These are phyloP conservation scores for Cyberlindnera xylosilytica DNA, from an alignment of 805 yeast species.

Conservation along the genomic window DNA sequence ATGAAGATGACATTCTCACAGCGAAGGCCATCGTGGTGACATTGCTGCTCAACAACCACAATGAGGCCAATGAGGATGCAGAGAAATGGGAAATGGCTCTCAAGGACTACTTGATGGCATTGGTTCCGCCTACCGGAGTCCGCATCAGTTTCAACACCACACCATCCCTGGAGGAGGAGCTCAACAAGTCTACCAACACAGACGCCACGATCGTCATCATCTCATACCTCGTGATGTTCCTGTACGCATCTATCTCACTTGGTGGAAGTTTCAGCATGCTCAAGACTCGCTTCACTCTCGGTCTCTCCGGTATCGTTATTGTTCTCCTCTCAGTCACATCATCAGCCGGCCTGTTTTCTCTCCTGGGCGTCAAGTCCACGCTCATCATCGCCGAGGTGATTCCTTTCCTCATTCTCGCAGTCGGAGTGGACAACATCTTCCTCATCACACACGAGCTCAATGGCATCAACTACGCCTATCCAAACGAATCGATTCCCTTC, in stretches of 20 bases:
- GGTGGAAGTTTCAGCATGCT: slow-evolving; percentile 46
- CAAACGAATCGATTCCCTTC: slow-evolving; percentile 48
- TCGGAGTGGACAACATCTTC: slow-evolving; percentile 95
- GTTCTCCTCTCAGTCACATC: slow-evolving; percentile 78
- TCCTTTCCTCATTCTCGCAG: slow-evolving; percentile 87
- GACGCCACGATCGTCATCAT: slow-evolving; percentile 67
- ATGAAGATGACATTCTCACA: slow-evolving; percentile 46
- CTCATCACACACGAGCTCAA: slow-evolving; percentile 78
- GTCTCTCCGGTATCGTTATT: slow-evolving; percentile 78
- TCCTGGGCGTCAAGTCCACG: slow-evolving; percentile 79
- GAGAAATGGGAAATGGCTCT: slow-evolving; percentile 68
- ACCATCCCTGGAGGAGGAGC: slow-evolving; percentile 77
- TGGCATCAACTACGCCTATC: slow-evolving; percentile 43
- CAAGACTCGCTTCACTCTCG: slow-evolving; percentile 68
- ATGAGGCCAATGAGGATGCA: slow-evolving; percentile 33
- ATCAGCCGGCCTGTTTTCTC: slow-evolving; percentile 78
- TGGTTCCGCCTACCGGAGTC: slow-evolving; percentile 52
- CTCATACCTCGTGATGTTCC: slow-evolving; percentile 83
- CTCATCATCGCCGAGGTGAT: slow-evolving; percentile 94
- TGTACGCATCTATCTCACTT: slow-evolving; percentile 81
- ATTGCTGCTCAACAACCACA: slow-evolving; percentile 55
- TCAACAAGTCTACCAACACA: slow-evolving; percentile 76
- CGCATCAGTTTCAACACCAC: slow-evolving; percentile 77
- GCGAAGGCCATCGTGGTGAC: slow-evolving; percentile 79
- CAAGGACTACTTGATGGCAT: slow-evolving; percentile 47